Percentiles rank a stretch among this genome's conserved stretches.
Conservation (phyloP, 345 rosid genomes). For the Combretum micranthum region DNA sequence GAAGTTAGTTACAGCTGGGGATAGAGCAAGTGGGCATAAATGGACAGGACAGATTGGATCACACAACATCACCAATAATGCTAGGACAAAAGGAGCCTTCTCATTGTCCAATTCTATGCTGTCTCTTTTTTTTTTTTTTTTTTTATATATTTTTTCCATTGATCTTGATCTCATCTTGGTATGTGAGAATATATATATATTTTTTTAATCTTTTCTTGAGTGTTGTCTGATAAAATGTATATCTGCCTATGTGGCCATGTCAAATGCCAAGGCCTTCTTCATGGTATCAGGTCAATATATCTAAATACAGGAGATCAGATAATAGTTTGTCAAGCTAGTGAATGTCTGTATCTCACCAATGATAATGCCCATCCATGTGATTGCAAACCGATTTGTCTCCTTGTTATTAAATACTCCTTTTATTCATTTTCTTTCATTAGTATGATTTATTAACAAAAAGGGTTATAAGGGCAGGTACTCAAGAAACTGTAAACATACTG, state of each 20-base stretch:
- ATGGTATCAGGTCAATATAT: neutral
- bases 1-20: constrained; percentile 33
- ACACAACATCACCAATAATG: constrained; percentile 25
- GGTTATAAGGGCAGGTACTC: too few species aligned
- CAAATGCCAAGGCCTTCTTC: neutral
- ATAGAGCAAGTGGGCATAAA: constrained; percentile 37
- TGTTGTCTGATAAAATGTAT: constrained; percentile 4
- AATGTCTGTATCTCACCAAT: constrained; percentile 28
- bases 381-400: neutral
- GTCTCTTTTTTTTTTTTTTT: constrained; percentile 5
- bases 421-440: too few species aligned
- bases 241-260: neutral
- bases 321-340: constrained; percentile 15
- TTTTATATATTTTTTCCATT: neutral
- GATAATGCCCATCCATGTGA: constrained; percentile 18
- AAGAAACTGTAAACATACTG: too few species aligned
- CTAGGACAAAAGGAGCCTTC: constrained; percentile 25
- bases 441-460: too few species aligned
- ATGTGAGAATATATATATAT: constrained; percentile 22
- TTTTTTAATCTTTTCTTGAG: constrained; percentile 5
- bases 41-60: constrained; percentile 48
- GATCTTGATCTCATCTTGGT: constrained; percentile 35
- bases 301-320: constrained; percentile 13
- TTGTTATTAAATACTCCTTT: neutral
- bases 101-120: neutral